These are phyloP conservation scores for Scheffersomyces lignicola DNA, from an alignment of 1,139 yeast species.

Conservation along the genomic window DNA sequence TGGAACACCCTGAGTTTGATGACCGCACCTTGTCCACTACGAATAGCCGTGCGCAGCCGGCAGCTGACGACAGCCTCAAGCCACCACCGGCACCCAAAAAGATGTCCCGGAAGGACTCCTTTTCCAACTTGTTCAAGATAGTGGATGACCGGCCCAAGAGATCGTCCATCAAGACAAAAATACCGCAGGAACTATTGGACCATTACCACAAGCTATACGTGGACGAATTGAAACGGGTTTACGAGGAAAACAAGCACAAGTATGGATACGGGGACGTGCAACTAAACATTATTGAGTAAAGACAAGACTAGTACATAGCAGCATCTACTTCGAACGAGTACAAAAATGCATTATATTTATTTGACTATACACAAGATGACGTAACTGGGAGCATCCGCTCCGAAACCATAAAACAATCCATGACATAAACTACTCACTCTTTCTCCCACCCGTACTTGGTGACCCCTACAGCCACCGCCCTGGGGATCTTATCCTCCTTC, in stretches of 20 bases:
- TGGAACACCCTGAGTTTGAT: slow-evolving; percentile 28
- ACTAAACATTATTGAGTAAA: slow-evolving; percentile 41
- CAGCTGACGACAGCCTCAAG: background rate
- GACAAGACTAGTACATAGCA: slow-evolving; percentile 24
- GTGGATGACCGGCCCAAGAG: slow-evolving; percentile 14
- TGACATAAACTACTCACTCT: slow-evolving; percentile 7
- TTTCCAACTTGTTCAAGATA: slow-evolving; percentile 20
- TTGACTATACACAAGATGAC: slow-evolving; percentile 10
- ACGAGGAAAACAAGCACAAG: slow-evolving; percentile 64
- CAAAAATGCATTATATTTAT: slow-evolving; percentile 3
- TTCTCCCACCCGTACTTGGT: slow-evolving; percentile 5
- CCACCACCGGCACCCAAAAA: slow-evolving; percentile 3
- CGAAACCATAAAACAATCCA: slow-evolving; percentile 16
- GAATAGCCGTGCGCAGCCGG: background rate
- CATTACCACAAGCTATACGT: slow-evolving; percentile 73
- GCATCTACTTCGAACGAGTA: slow-evolving; percentile 2
- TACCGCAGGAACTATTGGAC: slow-evolving; percentile 52
- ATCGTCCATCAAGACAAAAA: slow-evolving; percentile 23
- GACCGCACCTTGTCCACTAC: slow-evolving; percentile 9
- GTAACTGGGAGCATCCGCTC: slow-evolving; percentile 12
- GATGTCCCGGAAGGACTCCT: slow-evolving; percentile 7
- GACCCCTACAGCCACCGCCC: slow-evolving; percentile 5
- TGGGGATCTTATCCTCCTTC: slow-evolving; percentile 14
- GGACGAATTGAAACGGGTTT: slow-evolving; percentile 64
- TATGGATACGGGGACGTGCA: slow-evolving; percentile 54